Evolutionary conservation across 1,139 yeast species (phyloP).

Genomic region (Wickerhamomyces sp.): DNA sequence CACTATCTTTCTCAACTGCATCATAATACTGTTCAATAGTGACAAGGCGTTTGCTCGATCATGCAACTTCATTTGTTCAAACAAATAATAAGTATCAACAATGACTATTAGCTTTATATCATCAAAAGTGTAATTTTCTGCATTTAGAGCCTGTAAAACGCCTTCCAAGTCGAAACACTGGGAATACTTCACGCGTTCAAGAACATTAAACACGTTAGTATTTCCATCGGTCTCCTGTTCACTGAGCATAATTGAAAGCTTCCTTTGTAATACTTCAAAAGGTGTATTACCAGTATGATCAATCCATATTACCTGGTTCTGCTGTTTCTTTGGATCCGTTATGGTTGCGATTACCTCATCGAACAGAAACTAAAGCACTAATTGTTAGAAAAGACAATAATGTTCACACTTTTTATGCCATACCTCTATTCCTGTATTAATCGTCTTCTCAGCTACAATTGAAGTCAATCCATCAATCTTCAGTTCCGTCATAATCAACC

Average conservation of each 20-base stretch:
- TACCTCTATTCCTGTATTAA: background rate
- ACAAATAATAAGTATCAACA: background rate
- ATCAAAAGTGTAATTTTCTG: background rate
- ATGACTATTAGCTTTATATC: background rate
- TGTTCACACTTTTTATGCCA: background rate
- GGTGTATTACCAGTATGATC: constrained; percentile 1
- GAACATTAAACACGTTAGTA: background rate
- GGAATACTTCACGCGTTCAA: constrained; percentile 1
- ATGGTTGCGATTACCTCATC: background rate
- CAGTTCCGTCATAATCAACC: background rate
- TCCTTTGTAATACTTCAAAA: background rate
- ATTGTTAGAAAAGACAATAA: background rate
- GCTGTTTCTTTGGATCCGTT: background rate
- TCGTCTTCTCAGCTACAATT: background rate
- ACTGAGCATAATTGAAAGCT: background rate
- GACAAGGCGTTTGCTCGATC: background rate
- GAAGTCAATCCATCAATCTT: background rate
- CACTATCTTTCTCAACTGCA: background rate
- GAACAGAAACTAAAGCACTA: background rate
- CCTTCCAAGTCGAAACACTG: constrained; percentile 6
- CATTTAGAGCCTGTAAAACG: background rate
- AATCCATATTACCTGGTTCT: constrained; percentile 1
- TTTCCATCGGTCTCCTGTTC: background rate
- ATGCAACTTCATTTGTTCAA: background rate
- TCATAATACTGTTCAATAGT: background rate